These are phyloP conservation scores for Leptographium galeiforme DNA, from an alignment of 2,329 filamentous ascomycete species.

Conservation along the genomic window DNA sequence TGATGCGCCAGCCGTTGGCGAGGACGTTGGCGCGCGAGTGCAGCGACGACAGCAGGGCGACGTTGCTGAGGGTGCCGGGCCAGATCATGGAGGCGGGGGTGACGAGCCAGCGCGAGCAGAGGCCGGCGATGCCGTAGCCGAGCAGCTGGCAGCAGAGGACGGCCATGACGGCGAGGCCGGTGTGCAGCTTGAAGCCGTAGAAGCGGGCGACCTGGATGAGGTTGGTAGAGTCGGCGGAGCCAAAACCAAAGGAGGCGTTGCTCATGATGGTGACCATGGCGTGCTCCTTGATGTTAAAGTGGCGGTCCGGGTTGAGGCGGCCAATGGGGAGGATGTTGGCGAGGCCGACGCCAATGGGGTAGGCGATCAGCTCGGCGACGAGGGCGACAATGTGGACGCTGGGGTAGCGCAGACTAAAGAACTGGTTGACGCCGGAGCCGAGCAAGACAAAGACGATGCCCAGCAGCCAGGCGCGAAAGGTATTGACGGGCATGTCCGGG, in stretches of 20 bases:
- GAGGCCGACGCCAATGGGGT: constrained; percentile 25
- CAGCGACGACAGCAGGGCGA: constrained; percentile 22
- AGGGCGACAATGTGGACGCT: constrained; percentile 30
- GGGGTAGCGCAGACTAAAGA: constrained; percentile 32
- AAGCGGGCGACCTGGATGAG: constrained; percentile 29
- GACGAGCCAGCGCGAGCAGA: constrained; percentile 22
- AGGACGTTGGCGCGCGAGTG: constrained; percentile 22
- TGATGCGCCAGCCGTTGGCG: constrained; percentile 37
- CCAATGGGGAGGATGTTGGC: constrained; percentile 24
- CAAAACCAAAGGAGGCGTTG: constrained; percentile 33
- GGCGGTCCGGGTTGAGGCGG: constrained; percentile 26
- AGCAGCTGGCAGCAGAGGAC: constrained; percentile 24
- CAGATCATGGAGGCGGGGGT: constrained; percentile 24
- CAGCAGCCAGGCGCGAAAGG: constrained; percentile 29
- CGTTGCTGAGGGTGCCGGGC: constrained; percentile 24
- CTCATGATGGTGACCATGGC: constrained; percentile 32
- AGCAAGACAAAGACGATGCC: constrained; percentile 31
- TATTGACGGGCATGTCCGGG: constrained; percentile 25
- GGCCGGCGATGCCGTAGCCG: constrained; percentile 25
- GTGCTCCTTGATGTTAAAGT: constrained; percentile 34
- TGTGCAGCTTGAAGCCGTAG: constrained; percentile 25
- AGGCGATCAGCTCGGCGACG: constrained; percentile 30
- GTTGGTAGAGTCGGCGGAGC: constrained; percentile 30
- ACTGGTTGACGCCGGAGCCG: constrained; percentile 32
- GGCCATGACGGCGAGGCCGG: constrained; percentile 23